Evolutionary conservation across 78 protist species (phyloP), one percentile per base, ranked within the genome.

Genomic region (Isochrysis galbana): DNA sequence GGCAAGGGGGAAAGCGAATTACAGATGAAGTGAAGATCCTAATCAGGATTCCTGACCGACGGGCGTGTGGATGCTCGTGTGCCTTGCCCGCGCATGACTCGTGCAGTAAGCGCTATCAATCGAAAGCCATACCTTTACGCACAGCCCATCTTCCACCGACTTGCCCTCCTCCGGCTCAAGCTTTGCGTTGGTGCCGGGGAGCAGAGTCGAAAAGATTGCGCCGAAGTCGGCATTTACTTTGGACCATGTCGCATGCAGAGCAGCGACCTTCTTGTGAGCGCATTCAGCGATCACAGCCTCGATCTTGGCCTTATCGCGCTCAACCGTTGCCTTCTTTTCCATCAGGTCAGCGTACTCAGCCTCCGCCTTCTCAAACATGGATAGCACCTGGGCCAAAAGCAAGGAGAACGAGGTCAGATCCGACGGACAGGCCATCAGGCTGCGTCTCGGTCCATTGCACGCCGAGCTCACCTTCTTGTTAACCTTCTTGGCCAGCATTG

Each of bases 171-270:
- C 89, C 25, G 97, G 96, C 38, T 72, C 88, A 7, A 98, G 87
- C 90, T 91, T 95, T 23, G 98, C 98, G 29, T 42, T 39, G 2
- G 99, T 90, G 29, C 99, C 99, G 7, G 99, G 99, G 74, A 99
- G 93, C 5, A 98, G 95, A 1, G 97, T 96, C 34, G 96, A 92
- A 91, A 99, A 99, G 77, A 99, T 98, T 26, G 93, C 42, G 42
- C 98, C 82, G 89, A 93, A 88, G 67, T 42, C 61, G 32, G 45
- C 70, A 89, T 97, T 96, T 36, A 97, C 98, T 32, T 95, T 94
- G 17, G 32, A 46, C 97, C 97, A 97, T 26, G 99, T 98, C 41
- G 67, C 45, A 19, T 89, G 61, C n/a, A 99, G 92, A 4, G 98
- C 95, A 84, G 94, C 98, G 82, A 88, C 94, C 96, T 99, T 99